Evolutionary conservation across 2,329 filamentous ascomycete species (phyloP).

Genomic region (Lecanicillium sp.): DNA sequence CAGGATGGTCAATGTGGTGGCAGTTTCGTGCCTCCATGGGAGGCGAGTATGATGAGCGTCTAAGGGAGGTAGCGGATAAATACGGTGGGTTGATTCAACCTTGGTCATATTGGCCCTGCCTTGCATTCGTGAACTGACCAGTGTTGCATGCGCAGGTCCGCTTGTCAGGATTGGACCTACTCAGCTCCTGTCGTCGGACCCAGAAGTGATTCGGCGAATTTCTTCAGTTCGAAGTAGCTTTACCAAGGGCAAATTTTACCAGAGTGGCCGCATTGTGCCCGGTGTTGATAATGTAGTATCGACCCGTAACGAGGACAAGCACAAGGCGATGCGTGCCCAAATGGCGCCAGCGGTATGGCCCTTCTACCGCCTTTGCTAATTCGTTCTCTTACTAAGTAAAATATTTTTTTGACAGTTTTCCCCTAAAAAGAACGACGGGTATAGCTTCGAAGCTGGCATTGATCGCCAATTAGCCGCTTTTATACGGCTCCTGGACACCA

Average conservation of each 20-base stretch:
- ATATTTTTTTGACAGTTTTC: constrained; percentile 32
- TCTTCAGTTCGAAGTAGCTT: constrained; percentile 28
- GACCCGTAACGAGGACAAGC: constrained; percentile 34
- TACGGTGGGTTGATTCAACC: constrained; percentile 13
- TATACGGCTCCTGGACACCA: constrained; percentile 35
- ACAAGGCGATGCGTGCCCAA: constrained; percentile 31
- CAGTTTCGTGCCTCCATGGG: constrained; percentile 19
- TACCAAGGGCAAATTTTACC: constrained; percentile 34
- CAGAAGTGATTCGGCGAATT: constrained; percentile 28
- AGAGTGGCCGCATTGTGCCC: constrained; percentile 42
- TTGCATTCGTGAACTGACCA: not conserved
- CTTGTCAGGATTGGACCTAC: constrained; percentile 36
- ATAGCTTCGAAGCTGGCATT: constrained; percentile 31
- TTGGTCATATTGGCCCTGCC: too few species aligned
- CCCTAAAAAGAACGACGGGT: constrained; percentile 39
- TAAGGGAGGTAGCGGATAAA: constrained; percentile 16
- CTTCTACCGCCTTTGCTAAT: not conserved
- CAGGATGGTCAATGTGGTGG: constrained; percentile 21
- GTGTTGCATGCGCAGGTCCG: constrained; percentile 14
- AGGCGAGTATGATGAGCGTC: constrained; percentile 19
- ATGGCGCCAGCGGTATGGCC: constrained; percentile 34
- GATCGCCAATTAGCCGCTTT: constrained; percentile 31
- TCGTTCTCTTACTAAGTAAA: not conserved
- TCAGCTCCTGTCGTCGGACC: constrained; percentile 31
- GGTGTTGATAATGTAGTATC: constrained; percentile 47